Base-by-base conservation (phyloP, 148 eudicot species). In the Polygonum maritimum region DNA sequence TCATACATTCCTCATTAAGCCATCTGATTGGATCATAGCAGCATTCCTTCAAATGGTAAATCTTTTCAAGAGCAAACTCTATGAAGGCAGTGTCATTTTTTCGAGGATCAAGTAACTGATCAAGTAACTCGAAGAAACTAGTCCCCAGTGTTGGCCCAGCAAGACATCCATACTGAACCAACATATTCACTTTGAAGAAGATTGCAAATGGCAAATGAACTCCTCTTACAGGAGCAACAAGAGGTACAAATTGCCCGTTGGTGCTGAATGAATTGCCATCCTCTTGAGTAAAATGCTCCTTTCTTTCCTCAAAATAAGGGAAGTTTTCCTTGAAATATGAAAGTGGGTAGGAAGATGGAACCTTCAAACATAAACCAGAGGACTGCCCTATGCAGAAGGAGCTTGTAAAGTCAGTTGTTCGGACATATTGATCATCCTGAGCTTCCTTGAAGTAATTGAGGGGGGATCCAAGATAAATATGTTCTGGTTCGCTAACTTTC, bases 101-200 rank as follows among this genome's bases (percentile, higher is more conserved):
- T 16, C 19, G 79, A 7, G 98, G 98, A 87, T 89, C 89, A 16
- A 92, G 85, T 84, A 90, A 78, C 74, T 58, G 82, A 87, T 89
- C 89, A n/a, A 92, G 85, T 84, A 90, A 78, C 74, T 63, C 81
- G 79, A 82, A 94, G 77, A 94, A 94, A n/a, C 58, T 78, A 5
- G 1, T 69, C 75, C 88, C 86, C 21, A 94, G 82, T 11, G 75
- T 78, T 26, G 96, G 93, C 74, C 97, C 95, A 4, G 97, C 80
- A 47, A 94, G 83, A 78, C 85, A 91, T 21, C 98, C 98, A 75
- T 77, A 78, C 80, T 94, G 98, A 48, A 94, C 93, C 86, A 94
- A 76, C 36, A 73, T 47, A 81, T 86, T 86, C 12, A 94, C 82
- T 80, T 88, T 94, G 72, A 88, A 94, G 67, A 90, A 40, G 75